Conservation (phyloP, 2,329 filamentous ascomycete species). For the Acrocalymma vagum region DNA sequence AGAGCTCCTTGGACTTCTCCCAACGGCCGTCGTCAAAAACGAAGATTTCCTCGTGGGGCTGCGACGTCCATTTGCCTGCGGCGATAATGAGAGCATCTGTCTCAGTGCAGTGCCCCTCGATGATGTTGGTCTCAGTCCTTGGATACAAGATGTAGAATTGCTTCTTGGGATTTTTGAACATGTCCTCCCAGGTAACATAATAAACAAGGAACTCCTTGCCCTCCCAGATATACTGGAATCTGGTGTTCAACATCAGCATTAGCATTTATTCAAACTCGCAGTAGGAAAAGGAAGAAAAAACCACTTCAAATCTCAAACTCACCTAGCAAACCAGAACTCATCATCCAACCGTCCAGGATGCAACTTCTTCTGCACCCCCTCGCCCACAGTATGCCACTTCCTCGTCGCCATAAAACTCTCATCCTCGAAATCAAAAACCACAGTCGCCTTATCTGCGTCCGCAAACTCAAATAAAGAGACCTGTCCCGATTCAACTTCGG, state of each 20-base stretch:
- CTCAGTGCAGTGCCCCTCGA: conserved; percentile 29
- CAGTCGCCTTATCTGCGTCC: conserved; percentile 22
- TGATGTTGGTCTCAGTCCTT: conserved; percentile 13
- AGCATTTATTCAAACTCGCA: not conserved
- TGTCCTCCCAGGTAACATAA: conserved; percentile 35
- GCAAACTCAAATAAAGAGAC: conserved; percentile 35
- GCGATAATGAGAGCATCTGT: conserved; percentile 62
- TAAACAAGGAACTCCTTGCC: conserved; percentile 36
- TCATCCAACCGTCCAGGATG: conserved; percentile 29
- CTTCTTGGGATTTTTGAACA: conserved; percentile 28
- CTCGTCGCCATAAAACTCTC: conserved; percentile 26
- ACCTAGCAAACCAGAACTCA: conserved; percentile 32
- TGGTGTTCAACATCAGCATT: conserved; percentile 3
- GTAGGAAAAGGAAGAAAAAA: not conserved
- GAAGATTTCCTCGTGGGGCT: conserved; percentile 69
- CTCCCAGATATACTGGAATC: conserved; percentile 40
- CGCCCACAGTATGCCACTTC: conserved; percentile 30
- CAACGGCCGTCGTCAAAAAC: conserved; percentile 70
- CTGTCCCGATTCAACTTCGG: conserved; percentile 20
- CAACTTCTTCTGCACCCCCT: conserved; percentile 31
- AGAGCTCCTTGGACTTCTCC: conserved; percentile 69
- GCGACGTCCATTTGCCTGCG: conserved; percentile 62
- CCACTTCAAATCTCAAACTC: no score
- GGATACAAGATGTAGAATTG: conserved; percentile 31
- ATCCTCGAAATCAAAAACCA: conserved; percentile 22